A percentile compares a stretch with the other conserved stretches of the same genome.
Evolutionary conservation across 257 asterid species (phyloP).

Genomic region (Anisodus acutangulus): DNA sequence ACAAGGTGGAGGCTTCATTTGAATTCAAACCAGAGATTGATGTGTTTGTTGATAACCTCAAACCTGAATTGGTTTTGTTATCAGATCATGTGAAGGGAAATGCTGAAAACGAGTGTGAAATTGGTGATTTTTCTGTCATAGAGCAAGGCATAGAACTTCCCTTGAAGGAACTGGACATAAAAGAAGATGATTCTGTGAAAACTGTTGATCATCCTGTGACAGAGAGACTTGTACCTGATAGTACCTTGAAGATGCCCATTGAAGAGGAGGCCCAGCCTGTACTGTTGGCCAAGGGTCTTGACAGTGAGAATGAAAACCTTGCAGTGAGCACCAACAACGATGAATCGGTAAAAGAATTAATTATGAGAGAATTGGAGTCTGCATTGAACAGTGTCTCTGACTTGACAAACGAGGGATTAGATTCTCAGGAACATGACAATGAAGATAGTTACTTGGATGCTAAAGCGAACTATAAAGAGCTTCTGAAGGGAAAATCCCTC

Average conservation of each 20-base stretch:
- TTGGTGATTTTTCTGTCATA: constrained; percentile 46
- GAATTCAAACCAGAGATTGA: constrained; percentile 45
- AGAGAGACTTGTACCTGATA: constrained; percentile 28
- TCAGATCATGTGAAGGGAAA: constrained; percentile 45
- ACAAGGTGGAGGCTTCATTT: constrained; percentile 40
- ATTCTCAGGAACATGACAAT: constrained; percentile 56
- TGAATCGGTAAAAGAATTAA: constrained; percentile 49
- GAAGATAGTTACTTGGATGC: constrained; percentile 49
- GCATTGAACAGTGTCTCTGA: constrained; percentile 57
- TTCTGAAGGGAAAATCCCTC: constrained; percentile 55
- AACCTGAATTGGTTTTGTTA: constrained; percentile 35
- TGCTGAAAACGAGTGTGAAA: constrained; percentile 48
- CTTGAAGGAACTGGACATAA: constrained; percentile 38
- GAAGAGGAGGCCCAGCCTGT: constrained; percentile 29
- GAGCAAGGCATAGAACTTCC: constrained; percentile 45
- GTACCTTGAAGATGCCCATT: constrained; percentile 30
- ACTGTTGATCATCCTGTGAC: constrained; percentile 28
- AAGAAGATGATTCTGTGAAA: constrained; percentile 27
- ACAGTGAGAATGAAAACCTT: constrained; percentile 32
- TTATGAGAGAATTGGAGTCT: constrained; percentile 68
- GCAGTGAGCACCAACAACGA: constrained; percentile 34
- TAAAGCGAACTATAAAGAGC: constrained; percentile 41
- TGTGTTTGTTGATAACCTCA: constrained; percentile 40
- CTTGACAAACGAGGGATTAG: constrained; percentile 56
- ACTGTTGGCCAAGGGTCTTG: constrained; percentile 27